phyloP scores from a whole-genome alignment of 2,329 filamentous ascomycete genomes.

The Exophiala bonariae region DNA sequence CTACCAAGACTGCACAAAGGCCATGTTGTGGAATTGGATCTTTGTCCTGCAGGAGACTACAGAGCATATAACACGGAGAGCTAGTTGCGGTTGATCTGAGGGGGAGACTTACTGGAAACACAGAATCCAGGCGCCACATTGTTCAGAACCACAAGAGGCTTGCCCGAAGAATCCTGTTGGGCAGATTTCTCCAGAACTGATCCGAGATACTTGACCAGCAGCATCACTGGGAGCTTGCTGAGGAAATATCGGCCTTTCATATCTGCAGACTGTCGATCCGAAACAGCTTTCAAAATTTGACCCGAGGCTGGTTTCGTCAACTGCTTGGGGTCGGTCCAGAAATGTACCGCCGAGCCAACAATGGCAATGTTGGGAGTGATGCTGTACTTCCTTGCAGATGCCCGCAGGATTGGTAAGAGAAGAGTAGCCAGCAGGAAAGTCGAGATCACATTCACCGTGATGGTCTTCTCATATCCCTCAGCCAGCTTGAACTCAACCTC shows the following conservation, averaged over 20 bases:
- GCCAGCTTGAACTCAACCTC: slow-evolving; percentile 32
- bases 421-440: slow-evolving; percentile 28
- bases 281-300: slow-evolving; percentile 18
- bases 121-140: slow-evolving; percentile 56
- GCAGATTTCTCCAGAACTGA: slow-evolving; percentile 18
- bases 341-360: slow-evolving; percentile 37
- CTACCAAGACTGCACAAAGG: too few species aligned
- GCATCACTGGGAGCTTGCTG: slow-evolving; percentile 41
- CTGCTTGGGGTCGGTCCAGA: slow-evolving; percentile 31
- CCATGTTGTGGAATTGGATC: too few species aligned
- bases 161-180: slow-evolving; percentile 17
- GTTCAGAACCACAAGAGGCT: slow-evolving; percentile 48
- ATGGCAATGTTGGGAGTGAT: slow-evolving; percentile 33
- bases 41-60: too few species aligned
- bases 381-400: slow-evolving; percentile 34
- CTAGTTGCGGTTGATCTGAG: too few species aligned
- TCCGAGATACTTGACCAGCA: slow-evolving; percentile 18
- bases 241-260: slow-evolving; percentile 46
- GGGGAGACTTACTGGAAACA: slow-evolving; percentile 35
- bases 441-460: slow-evolving; percentile 32
- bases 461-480: slow-evolving; percentile 30
- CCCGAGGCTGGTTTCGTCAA: slow-evolving; percentile 15
- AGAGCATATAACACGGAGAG: too few species aligned
- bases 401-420: slow-evolving; percentile 40
- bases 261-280: slow-evolving; percentile 34